These are phyloP conservation scores for Camellia sinensis DNA, from an alignment of 148 eudicot species.

Conservation along the genomic window DNA sequence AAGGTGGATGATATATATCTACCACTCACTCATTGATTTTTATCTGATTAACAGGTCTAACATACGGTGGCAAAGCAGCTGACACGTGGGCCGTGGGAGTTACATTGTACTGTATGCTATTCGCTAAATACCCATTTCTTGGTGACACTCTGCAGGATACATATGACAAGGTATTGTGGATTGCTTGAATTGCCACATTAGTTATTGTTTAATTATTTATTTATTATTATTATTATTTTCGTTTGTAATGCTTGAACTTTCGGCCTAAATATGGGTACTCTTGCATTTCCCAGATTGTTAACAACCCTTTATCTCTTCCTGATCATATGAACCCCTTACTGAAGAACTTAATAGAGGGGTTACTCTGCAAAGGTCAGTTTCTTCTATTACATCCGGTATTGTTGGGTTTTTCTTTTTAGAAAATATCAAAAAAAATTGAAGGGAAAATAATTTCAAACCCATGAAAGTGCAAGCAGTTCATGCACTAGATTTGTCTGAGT, in stretches of 20 bases:
- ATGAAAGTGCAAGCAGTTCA: too few relatives aligned
- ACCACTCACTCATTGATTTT: background rate
- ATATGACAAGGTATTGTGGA: conserved; percentile 71
- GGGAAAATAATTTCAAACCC: too few relatives aligned
- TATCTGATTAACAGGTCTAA: conserved; percentile 48
- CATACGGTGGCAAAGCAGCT: conserved; percentile 85
- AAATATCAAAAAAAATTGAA: too few relatives aligned
- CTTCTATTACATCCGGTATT: background rate
- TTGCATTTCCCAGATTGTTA: conserved; percentile 59
- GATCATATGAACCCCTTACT: conserved; percentile 55
- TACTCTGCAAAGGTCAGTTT: conserved; percentile 85
- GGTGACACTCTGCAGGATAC: conserved; percentile 95
- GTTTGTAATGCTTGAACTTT: background rate
- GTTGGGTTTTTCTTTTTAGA: background rate
- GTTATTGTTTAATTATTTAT: background rate
- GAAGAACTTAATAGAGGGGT: conserved; percentile 71
- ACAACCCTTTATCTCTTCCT: conserved; percentile 62
- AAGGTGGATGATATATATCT: background rate
- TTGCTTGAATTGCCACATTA: background rate
- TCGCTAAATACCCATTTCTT: conserved; percentile 87
- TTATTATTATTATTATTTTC: background rate
- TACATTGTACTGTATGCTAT: conserved; percentile 76
- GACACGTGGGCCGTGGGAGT: conserved; percentile 98
- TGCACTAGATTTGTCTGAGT: too few relatives aligned
- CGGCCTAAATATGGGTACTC: conserved; percentile 18